Evolutionary conservation across 495 filamentous ascomycete species (phyloP), one percentile per base, ranked within the genome.

Genomic region (Penicillium herquei): DNA sequence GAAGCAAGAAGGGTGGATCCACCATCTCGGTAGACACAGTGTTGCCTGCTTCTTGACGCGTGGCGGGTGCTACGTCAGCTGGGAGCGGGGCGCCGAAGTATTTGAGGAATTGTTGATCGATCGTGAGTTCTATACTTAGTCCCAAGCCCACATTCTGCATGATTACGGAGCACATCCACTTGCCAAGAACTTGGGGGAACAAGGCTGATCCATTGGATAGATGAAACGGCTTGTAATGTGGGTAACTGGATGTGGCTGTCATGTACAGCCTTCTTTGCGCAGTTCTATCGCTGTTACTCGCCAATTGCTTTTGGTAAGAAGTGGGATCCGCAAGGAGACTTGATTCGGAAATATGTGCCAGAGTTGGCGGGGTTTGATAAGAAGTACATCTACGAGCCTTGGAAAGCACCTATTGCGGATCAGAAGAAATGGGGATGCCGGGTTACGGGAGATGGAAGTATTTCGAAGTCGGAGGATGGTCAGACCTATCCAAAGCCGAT

Each of bases 191-290:
- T 39, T 33, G 1, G 11, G 31, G 17, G 5, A 32, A 41, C 26
- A 21, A 14, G 18, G 13, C 34, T 37, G 10, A 13, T 26, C 3
- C n/a, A 37, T 13, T 10, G 34, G 14, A 46, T 42, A 72, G 70
- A 90, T 59, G 87, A 90, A 65, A 76, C 80, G 0, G 82, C 86
- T 9, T 86, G 81, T 44, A 90, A 89, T 55, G 71, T 76, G 0
- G 87, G 87, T 0, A 89, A 90, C 47, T 90, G 85, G 87, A 84
- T 87, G 64, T 90, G 87, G 87, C 69, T 90, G n/a, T 79, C 76
- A 18, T 89, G 87, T 64, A 86, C 84, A 0, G 87, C 87, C 0
- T 90, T 89, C 65, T 87, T 76, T 53, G 56, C 75, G 1, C 81
- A 84, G 59, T 90, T 84, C 67, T 87, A 82, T 58, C 79, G 85